Conservation (phyloP, 2,329 filamentous ascomycete species). For the Paraphaeosphaeria minitans region DNA sequence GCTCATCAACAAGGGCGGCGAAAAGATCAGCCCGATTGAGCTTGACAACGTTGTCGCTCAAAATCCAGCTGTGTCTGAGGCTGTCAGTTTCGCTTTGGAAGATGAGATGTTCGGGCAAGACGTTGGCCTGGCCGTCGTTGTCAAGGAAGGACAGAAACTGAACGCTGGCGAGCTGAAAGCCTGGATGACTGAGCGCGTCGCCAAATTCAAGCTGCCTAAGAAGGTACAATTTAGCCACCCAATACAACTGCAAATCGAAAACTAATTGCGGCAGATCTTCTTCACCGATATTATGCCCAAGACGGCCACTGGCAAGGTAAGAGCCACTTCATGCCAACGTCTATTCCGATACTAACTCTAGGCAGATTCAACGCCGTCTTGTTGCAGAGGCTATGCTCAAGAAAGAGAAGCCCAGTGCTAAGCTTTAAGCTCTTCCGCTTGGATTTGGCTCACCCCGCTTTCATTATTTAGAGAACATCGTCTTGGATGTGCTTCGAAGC, state of each 20-base stretch:
- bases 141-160: constrained; percentile 65
- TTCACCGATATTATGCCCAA: constrained; percentile 87
- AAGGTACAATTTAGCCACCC: constrained; percentile 60
- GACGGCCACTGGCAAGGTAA: constrained; percentile 79
- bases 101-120: constrained; percentile 86
- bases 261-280: constrained; percentile 63
- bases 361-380: constrained; percentile 74
- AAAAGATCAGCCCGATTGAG: constrained; percentile 89
- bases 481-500: constrained; percentile 1
- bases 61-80: constrained; percentile 74
- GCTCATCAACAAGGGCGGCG: constrained; percentile 86
- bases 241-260: constrained; percentile 12
- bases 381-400: constrained; percentile 86
- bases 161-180: constrained; percentile 66
- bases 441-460: constrained; percentile 13
- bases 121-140: constrained; percentile 75
- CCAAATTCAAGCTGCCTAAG: constrained; percentile 86
- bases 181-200: constrained; percentile 72
- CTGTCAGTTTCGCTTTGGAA: constrained; percentile 81
- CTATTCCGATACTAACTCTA: no score
- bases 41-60: constrained; percentile 81
- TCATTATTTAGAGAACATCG: constrained; percentile 4
- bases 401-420: constrained; percentile 62
- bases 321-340: no score
- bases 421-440: constrained; percentile 44